phyloP scores from a whole-genome alignment of 140 eudicot species.

The Anethum foeniculum region DNA sequence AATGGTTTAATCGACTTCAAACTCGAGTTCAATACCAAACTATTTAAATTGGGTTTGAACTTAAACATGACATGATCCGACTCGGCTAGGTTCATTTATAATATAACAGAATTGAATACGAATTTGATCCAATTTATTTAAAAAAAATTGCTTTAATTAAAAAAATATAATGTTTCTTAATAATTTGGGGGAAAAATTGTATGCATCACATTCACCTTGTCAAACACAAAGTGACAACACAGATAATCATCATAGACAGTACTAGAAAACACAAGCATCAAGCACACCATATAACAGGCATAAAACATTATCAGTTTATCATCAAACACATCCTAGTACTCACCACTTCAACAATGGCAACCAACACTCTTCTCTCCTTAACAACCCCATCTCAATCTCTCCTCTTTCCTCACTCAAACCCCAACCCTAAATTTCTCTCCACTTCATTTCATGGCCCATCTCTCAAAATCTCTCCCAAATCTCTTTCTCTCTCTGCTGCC shows the following conservation, averaged over 20 bases:
- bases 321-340: not conserved
- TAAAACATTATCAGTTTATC: not conserved
- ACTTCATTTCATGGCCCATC: conserved; percentile 35
- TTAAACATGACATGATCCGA: too few species aligned
- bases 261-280: not conserved
- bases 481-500: conserved; percentile 37
- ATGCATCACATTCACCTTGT: not conserved
- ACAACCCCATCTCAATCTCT: conserved; percentile 29
- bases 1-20: too few species aligned
- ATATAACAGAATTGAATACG: too few species aligned
- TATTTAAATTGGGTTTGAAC: too few species aligned
- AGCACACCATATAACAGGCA: not conserved
- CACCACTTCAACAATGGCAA: conserved; percentile 65
- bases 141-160: too few species aligned
- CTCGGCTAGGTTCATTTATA: too few species aligned
- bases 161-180: too few species aligned
- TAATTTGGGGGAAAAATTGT: not conserved
- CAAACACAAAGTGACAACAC: not conserved
- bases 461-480: conserved; percentile 38
- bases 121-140: too few species aligned
- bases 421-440: conserved; percentile 27
- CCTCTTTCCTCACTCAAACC: conserved; percentile 26
- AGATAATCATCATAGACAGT: not conserved
- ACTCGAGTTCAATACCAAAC: too few species aligned
- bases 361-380: conserved; percentile 51